These are phyloP conservation scores for Erodium texanum DNA, from an alignment of 441 rosid species.

Conservation along the genomic window DNA sequence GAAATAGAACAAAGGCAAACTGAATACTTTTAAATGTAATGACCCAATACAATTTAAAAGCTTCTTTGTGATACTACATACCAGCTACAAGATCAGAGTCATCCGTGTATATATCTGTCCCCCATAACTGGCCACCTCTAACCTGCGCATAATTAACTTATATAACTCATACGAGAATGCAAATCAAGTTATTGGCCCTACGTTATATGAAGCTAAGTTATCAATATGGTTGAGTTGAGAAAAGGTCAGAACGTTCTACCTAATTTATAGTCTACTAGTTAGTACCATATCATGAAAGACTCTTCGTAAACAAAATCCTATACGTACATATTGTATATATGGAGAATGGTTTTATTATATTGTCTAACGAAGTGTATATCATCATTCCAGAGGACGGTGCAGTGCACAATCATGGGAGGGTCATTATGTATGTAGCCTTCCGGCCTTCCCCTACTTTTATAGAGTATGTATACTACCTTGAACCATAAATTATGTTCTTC, in stretches of 20 bases:
- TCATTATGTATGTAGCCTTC: neutral
- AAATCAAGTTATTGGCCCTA: neutral
- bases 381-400: neutral
- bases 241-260: neutral
- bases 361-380: neutral
- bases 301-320: neutral
- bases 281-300: neutral
- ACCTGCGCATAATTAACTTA: conserved; percentile 49
- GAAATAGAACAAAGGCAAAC: neutral
- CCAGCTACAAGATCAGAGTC: conserved; percentile 99
- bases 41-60: conserved; percentile 4
- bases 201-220: neutral
- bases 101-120: conserved; percentile 89
- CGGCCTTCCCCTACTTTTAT: neutral
- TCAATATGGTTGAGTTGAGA: too few species aligned
- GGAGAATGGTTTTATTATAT: neutral
- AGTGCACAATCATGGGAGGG: neutral
- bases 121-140: conserved; percentile 97
- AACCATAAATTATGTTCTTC: neutral
- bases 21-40: neutral
- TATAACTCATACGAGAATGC: conserved; percentile 13
- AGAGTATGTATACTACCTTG: neutral
- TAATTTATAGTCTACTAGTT: neutral
- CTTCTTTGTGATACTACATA: conserved; percentile 23
- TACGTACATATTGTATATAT: neutral